Percentiles rank a stretch among this genome's conserved stretches.
phyloP scores from a whole-genome alignment of 345 rosid species.

The Rhizophora apiculata region DNA sequence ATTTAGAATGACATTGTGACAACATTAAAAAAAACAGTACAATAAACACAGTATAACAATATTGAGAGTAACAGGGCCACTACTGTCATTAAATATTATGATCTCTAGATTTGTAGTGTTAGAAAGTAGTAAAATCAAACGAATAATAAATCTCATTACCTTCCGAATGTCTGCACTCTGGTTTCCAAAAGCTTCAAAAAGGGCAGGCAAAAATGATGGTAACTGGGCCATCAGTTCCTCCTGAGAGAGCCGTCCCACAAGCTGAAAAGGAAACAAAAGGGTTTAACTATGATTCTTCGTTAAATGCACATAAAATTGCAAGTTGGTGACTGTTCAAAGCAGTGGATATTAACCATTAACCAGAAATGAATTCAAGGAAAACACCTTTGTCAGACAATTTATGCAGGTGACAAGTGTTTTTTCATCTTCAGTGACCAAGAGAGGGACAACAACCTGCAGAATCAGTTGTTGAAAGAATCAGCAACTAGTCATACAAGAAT shows the following conservation, averaged over 20 bases:
- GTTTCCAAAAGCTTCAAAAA: constrained; percentile 95
- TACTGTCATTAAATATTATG: not conserved
- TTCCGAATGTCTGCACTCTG: constrained; percentile 98
- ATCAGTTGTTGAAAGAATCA: constrained; percentile 6
- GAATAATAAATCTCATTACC: constrained; percentile 39
- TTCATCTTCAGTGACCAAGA: constrained; percentile 89
- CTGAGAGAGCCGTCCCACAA: constrained; percentile 87
- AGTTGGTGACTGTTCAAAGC: not conserved
- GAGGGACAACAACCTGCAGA: constrained; percentile 77
- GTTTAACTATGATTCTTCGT: not conserved
- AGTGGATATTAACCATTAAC: not conserved
- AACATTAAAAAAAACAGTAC: no score
- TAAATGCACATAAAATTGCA: not conserved
- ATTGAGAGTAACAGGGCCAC: not conserved
- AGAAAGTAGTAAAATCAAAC: not conserved
- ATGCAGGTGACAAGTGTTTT: constrained; percentile 87
- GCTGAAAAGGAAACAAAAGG: constrained; percentile 44
- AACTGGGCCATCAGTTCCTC: constrained; percentile 81
- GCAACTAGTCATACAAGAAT: not conserved
- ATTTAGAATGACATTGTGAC: no score
- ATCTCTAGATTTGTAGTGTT: not conserved
- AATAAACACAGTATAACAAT: not conserved
- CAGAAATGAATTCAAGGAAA: not conserved
- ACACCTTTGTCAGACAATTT: constrained; percentile 94
- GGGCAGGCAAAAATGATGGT: constrained; percentile 86